A percentile compares a stretch with the other conserved stretches of the same genome.
Conservation (phyloP, 768 basidiomycete genomes). For the Lepiota brunneoincarnata region DNA sequence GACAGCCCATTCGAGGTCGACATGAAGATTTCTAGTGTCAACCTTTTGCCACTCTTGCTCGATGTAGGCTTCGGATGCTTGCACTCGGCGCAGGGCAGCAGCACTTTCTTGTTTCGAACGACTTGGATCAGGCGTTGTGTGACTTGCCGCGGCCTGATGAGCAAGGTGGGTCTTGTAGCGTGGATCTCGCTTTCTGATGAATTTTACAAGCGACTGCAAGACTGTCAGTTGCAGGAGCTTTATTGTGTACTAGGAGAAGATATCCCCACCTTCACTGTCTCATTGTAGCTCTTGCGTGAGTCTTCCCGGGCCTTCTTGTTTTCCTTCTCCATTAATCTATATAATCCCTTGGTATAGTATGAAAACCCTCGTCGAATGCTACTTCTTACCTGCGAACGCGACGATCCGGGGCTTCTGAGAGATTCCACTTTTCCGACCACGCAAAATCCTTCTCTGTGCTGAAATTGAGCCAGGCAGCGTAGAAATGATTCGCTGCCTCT, state of each 20-base stretch:
- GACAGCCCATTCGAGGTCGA: conserved; percentile 72
- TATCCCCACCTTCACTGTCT: conserved; percentile 74
- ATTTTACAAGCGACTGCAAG: conserved; percentile 65
- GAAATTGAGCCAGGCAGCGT: conserved; percentile 85
- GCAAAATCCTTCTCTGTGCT: conserved; percentile 82
- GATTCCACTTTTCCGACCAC: conserved; percentile 86
- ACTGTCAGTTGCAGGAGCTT: neutral
- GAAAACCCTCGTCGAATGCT: neutral
- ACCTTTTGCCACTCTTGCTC: conserved; percentile 92
- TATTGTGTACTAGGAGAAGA: neutral
- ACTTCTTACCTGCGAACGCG: conserved; percentile 64
- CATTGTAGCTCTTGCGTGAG: conserved; percentile 88
- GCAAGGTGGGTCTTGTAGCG: conserved; percentile 70
- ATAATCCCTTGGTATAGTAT: neutral
- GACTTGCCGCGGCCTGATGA: conserved; percentile 37
- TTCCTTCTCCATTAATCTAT: conserved; percentile 92
- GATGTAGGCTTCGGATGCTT: conserved; percentile 47
- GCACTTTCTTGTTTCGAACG: conserved; percentile 27
- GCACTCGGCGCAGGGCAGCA: conserved; percentile 23
- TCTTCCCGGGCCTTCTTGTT: conserved; percentile 92
- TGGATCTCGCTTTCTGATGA: conserved; percentile 85
- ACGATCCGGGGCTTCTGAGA: conserved; percentile 83
- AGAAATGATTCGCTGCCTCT: conserved; percentile 72
- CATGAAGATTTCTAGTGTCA: conserved; percentile 38
- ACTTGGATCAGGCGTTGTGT: conserved; percentile 25